phyloP scores from a whole-genome alignment of 2,329 filamentous ascomycete species.

The Didymella keratinophila region DNA sequence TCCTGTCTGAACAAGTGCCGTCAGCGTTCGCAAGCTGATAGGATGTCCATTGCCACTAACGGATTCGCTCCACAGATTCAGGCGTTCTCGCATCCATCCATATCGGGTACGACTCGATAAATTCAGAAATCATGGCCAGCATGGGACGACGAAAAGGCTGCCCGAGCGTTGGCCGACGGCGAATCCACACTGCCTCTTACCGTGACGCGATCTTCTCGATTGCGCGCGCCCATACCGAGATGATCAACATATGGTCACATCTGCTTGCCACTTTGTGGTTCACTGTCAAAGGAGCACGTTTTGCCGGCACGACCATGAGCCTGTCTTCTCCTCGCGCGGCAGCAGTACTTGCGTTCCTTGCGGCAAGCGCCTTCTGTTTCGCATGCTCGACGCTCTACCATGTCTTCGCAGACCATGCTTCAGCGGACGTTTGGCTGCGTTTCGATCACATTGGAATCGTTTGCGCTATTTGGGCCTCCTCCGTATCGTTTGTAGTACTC shows the following conservation, averaged over 20 bases:
- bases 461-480: constrained; percentile 17
- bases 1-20: no score
- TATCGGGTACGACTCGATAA: no score
- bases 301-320: background rate
- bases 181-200: background rate
- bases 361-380: constrained; percentile 18
- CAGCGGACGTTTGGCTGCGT: constrained; percentile 12
- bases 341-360: constrained; percentile 4
- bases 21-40: no score
- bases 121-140: no score
- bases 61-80: no score
- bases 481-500: constrained; percentile 19
- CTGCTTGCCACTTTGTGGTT: background rate
- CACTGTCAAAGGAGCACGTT: background rate
- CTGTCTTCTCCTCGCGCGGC: background rate
- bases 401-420: constrained; percentile 17
- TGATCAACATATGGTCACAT: background rate
- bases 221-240: background rate
- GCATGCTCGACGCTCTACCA: constrained; percentile 22
- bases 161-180: no score
- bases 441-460: constrained; percentile 21
- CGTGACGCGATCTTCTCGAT: background rate
- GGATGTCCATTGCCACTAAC: no score
- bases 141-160: no score
- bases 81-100: no score